Conservation (phyloP, 148 eudicot genomes). For the Amaranthus cruentus region DNA sequence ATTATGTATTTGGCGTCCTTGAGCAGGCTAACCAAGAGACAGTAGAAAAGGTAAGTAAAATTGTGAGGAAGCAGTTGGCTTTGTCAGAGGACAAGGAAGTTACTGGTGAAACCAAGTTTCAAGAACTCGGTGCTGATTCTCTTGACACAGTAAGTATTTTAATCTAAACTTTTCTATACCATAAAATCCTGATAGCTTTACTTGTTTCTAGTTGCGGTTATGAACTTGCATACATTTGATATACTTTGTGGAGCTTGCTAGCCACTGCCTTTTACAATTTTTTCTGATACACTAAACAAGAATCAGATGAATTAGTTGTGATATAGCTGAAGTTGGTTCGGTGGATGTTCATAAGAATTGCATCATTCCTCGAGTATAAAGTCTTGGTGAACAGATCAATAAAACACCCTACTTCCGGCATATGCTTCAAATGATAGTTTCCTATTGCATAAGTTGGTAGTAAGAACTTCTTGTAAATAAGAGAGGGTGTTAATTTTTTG, state of each 20-base stretch:
- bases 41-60: slow-evolving; percentile 43
- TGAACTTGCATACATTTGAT: too few relatives aligned
- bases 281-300: too few relatives aligned
- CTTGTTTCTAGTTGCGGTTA: too few relatives aligned
- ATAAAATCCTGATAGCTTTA: too few relatives aligned
- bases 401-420: too few relatives aligned
- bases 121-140: slow-evolving; percentile 62
- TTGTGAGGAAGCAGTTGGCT: slow-evolving; percentile 53
- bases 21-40: slow-evolving; percentile 63
- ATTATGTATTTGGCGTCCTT: background rate
- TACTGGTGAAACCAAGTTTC: slow-evolving; percentile 41
- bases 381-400: background rate
- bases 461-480: background rate
- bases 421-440: too few relatives aligned
- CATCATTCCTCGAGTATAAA: background rate
- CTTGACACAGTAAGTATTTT: slow-evolving; percentile 47
- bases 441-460: background rate
- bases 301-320: too few relatives aligned
- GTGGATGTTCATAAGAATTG: too few relatives aligned
- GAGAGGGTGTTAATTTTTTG: background rate
- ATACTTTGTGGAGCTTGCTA: too few relatives aligned
- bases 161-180: background rate
- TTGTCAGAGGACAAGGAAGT: slow-evolving; percentile 30
- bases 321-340: too few relatives aligned
- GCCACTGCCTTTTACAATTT: too few relatives aligned